Evolutionary conservation across 1,284 basidiomycete genomes (phyloP).

Genomic region (Ganoderma lingzhi): DNA sequence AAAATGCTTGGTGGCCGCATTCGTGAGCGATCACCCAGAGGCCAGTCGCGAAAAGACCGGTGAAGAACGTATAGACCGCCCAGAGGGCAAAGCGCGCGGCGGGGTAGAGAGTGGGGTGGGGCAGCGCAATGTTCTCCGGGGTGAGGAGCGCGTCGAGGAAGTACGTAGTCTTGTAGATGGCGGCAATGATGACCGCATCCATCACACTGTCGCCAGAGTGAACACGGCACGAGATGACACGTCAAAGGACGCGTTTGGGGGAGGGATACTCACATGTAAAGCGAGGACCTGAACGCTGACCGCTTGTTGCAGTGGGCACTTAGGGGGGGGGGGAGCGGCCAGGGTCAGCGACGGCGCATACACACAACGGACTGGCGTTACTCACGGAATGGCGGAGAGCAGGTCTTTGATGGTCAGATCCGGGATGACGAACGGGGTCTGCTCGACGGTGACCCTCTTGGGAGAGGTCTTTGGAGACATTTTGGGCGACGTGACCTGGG

Average conservation of each 20-base stretch:
- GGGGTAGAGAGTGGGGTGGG: constrained; percentile 70
- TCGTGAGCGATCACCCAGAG: constrained; percentile 95
- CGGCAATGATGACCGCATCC: constrained; percentile 78
- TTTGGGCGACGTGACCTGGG: constrained; percentile 24
- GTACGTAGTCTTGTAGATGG: constrained; percentile 74
- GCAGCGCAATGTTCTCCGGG: constrained; percentile 63
- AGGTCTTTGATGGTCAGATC: constrained; percentile 89
- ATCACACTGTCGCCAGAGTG: constrained; percentile 59
- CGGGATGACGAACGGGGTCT: constrained; percentile 75
- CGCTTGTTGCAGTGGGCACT: constrained; percentile 95
- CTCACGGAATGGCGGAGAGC: constrained; percentile 88
- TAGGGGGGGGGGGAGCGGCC: background rate
- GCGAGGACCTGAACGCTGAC: constrained; percentile 84
- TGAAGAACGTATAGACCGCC: constrained; percentile 83
- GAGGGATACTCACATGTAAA: constrained; percentile 74
- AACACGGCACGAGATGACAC: constrained; percentile 16
- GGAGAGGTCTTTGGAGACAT: constrained; percentile 38
- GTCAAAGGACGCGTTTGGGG: constrained; percentile 20
- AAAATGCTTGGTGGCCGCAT: constrained; percentile 97
- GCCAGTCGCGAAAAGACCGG: constrained; percentile 93
- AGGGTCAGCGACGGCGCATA: constrained; percentile 3
- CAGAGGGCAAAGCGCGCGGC: constrained; percentile 77
- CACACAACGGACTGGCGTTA: constrained; percentile 26
- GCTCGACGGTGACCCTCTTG: constrained; percentile 54
- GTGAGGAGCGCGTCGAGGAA: constrained; percentile 75